phyloP scores from a whole-genome alignment of 495 filamentous ascomycete species.

The Emericellopsis terricola region DNA sequence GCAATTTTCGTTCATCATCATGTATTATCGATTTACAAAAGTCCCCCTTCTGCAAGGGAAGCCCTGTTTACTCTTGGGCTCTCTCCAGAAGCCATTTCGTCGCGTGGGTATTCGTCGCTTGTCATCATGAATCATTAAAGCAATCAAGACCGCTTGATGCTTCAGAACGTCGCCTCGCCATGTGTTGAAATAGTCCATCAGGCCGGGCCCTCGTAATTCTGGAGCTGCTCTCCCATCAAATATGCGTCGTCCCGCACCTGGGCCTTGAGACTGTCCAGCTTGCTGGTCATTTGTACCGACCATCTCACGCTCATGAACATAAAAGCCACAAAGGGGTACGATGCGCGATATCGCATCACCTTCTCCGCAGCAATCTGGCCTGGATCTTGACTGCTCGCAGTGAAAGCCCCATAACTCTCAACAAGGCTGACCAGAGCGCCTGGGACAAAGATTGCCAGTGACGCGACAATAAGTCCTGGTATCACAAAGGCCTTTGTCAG shows the following conservation, averaged over 20 bases:
- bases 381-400: constrained; percentile 5
- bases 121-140: no score
- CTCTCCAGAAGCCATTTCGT: no score
- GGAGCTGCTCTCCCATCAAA: constrained; percentile 79
- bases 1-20: no score
- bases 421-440: constrained; percentile 10
- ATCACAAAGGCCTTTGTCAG: constrained; percentile 72
- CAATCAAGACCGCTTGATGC: no score
- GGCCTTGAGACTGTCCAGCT: constrained; percentile 29
- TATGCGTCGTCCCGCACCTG: constrained; percentile 89
- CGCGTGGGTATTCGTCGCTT: no score
- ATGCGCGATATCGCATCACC: constrained; percentile 48
- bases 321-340: constrained; percentile 43
- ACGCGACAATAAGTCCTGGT: constrained; percentile 42
- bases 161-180: no score
- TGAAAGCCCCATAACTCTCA: constrained; percentile 5
- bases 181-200: no score
- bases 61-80: no score
- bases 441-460: constrained; percentile 41
- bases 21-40: no score
- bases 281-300: constrained; percentile 33
- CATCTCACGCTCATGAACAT: constrained; percentile 27
- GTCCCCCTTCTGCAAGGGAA: no score
- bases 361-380: constrained; percentile 25
- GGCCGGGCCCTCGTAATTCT: constrained; percentile 38